phyloP scores from a whole-genome alignment of 148 eudicot species.

The Simmondsia chinensis region DNA sequence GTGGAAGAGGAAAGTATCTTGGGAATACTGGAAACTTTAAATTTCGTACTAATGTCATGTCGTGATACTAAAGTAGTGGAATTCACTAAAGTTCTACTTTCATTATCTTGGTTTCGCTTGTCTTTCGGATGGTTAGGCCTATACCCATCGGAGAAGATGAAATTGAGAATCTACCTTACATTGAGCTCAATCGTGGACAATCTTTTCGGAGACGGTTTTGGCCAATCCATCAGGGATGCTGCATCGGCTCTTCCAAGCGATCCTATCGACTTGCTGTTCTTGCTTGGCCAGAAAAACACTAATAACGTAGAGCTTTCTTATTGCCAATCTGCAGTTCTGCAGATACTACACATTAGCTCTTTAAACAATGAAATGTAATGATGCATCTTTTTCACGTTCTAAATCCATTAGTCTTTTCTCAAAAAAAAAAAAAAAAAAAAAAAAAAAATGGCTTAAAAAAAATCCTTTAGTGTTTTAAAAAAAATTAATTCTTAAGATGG shows the following conservation, averaged over 20 bases:
- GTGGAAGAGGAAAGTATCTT: slow-evolving; percentile 67
- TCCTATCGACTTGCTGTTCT: slow-evolving; percentile 73
- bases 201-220: slow-evolving; percentile 54
- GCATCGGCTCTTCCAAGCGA: slow-evolving; percentile 71
- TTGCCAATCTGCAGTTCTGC: slow-evolving; percentile 75
- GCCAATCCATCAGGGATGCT: slow-evolving; percentile 57
- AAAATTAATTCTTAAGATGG: too few relatives aligned
- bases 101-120: slow-evolving; percentile 76
- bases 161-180: slow-evolving; percentile 50
- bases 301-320: slow-evolving; percentile 40
- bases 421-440: too few relatives aligned
- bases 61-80: slow-evolving; percentile 27
- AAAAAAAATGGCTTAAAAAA: too few relatives aligned
- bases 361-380: slow-evolving; percentile 64
- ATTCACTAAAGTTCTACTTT: slow-evolving; percentile 44
- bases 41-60: slow-evolving; percentile 48
- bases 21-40: slow-evolving; percentile 70
- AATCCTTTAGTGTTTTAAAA: too few relatives aligned
- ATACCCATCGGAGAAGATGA: slow-evolving; percentile 73
- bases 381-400: slow-evolving; percentile 6
- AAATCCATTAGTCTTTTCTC: too few relatives aligned
- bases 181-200: slow-evolving; percentile 63
- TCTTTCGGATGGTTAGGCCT: slow-evolving; percentile 79
- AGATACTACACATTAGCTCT: slow-evolving; percentile 62
- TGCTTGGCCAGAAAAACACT: slow-evolving; percentile 68